A percentile compares a stretch with the other conserved stretches of the same genome.
These are phyloP conservation scores for Papiliotrema laurentii DNA, from an alignment of 1,284 basidiomycete genomes.

Conservation along the genomic window DNA sequence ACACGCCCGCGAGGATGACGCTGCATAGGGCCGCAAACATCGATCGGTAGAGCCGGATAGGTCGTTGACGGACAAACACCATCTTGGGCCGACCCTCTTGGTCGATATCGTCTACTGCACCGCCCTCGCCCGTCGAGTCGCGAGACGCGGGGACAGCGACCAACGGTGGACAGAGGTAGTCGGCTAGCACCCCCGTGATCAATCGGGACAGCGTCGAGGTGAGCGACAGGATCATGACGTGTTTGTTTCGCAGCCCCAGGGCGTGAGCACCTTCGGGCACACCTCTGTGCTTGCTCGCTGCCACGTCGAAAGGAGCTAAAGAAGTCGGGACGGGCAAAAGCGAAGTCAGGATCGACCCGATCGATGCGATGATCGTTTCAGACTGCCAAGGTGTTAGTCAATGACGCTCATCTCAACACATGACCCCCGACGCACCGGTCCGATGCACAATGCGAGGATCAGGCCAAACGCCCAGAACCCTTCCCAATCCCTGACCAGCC, in stretches of 20 bases:
- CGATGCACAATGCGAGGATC: constrained; percentile 40
- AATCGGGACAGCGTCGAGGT: constrained; percentile 43
- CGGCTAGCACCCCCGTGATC: constrained; percentile 40
- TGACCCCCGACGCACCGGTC: constrained; percentile 31
- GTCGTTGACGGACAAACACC: constrained; percentile 28
- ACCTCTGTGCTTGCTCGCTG: too few species aligned
- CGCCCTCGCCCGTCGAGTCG: constrained; percentile 4
- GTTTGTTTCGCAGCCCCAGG: constrained; percentile 43
- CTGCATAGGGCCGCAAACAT: constrained; percentile 34
- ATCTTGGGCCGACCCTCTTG: too few species aligned
- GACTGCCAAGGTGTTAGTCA: too few species aligned
- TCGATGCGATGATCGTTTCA: constrained; percentile 45
- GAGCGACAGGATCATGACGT: constrained; percentile 45
- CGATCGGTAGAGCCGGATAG: constrained; percentile 31
- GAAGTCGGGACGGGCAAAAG: constrained; percentile 22
- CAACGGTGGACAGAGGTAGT: constrained; percentile 39
- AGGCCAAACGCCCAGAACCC: constrained; percentile 47
- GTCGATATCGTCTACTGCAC: constrained; percentile 13
- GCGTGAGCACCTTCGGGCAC: constrained; percentile 11
- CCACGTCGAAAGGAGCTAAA: constrained; percentile 4
- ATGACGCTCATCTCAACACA: not conserved
- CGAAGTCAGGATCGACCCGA: constrained; percentile 46
- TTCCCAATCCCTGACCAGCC: constrained; percentile 33
- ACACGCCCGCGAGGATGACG: constrained; percentile 29
- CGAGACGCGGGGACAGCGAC: constrained; percentile 26